These are phyloP conservation scores for Prillingera fragicola DNA, from an alignment of 1,284 basidiomycete genomes.

Conservation along the genomic window DNA sequence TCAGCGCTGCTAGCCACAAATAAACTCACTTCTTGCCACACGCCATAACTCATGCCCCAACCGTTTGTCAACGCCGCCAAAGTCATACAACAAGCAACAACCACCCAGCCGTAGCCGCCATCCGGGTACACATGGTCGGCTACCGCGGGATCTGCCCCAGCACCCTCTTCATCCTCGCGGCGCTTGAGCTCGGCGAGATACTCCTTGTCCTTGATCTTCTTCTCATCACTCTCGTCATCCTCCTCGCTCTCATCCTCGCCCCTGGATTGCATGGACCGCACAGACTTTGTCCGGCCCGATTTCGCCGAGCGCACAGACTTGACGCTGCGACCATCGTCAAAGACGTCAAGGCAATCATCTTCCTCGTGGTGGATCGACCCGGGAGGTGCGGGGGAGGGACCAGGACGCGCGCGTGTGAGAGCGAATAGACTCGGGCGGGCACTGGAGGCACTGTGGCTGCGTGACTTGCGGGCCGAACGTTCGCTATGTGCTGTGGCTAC, in stretches of 20 bases:
- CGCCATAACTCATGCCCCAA: constrained; percentile 34
- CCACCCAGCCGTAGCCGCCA: constrained; percentile 44
- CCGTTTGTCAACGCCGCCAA: constrained; percentile 25
- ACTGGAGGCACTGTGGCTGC: no score
- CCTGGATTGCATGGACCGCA: no score
- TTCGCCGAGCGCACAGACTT: background rate
- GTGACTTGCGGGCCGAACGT: no score
- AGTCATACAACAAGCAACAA: constrained; percentile 28
- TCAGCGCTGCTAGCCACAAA: background rate
- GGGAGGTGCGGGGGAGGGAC: no score
- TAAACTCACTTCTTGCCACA: constrained; percentile 27
- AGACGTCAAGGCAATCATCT: no score
- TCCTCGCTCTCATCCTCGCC: no score
- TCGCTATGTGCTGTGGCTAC: constrained; percentile 28
- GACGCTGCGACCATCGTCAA: no score
- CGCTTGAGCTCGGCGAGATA: no score
- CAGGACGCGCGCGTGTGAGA: no score
- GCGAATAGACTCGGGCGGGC: no score
- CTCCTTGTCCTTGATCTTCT: background rate
- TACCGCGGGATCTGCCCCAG: background rate
- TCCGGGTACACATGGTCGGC: constrained; percentile 37
- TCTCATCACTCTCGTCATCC: background rate
- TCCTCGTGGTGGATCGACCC: no score
- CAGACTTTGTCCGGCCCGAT: no score
- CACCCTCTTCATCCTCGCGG: background rate